Percentiles rank a stretch among this genome's conserved stretches.
These are phyloP conservation scores for Cladophialophora psammophila DNA, from an alignment of 2,329 filamentous ascomycete species.

Conservation along the genomic window DNA sequence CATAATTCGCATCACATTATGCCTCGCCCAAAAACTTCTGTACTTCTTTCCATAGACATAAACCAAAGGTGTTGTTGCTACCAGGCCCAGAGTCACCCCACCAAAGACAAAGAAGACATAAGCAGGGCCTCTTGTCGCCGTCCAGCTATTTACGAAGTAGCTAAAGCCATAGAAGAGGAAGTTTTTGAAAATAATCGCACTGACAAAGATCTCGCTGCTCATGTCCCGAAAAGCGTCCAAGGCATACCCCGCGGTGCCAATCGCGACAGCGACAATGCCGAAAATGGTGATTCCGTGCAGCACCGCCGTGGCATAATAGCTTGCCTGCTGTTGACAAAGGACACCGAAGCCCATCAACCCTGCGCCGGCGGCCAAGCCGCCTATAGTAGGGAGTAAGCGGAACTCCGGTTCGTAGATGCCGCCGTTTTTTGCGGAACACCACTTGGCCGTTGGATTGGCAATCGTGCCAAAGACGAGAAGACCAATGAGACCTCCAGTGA, in stretches of 20 bases:
- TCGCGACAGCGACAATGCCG: background rate
- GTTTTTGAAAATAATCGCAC: conserved; percentile 54
- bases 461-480: background rate
- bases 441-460: background rate
- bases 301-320: background rate
- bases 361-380: background rate
- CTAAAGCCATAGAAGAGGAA: conserved; percentile 52
- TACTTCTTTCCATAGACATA: conserved; percentile 1
- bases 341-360: background rate
- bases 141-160: conserved; percentile 6
- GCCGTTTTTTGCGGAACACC: background rate
- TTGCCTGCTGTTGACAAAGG: background rate
- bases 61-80: background rate
- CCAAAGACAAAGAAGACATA: background rate
- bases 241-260: background rate
- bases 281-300: background rate
- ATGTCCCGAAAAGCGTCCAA: conserved; percentile 41
- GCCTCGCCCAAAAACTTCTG: background rate
- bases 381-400: background rate
- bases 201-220: conserved; percentile 52
- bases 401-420: background rate
- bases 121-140: background rate
- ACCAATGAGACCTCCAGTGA: background rate
- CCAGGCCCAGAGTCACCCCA: background rate
- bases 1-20: background rate